Evolutionary conservation across 768 basidiomycete species (phyloP).

Genomic region (Lentinula edodes): DNA sequence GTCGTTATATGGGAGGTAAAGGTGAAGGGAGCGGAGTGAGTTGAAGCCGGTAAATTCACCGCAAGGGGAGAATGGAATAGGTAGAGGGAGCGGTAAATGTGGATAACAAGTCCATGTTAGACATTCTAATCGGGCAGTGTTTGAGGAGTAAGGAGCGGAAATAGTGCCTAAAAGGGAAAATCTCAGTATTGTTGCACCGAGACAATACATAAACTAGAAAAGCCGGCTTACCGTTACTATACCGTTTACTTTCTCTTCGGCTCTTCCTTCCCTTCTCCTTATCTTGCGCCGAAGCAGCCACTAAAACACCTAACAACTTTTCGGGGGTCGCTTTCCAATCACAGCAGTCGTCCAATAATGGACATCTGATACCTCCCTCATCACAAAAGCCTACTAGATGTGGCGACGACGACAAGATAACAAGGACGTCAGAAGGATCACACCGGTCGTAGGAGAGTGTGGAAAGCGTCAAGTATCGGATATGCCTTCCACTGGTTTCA

Average conservation of each 20-base stretch:
- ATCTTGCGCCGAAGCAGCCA: neutral
- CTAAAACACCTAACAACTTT: neutral
- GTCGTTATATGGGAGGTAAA: neutral
- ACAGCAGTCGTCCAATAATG: neutral
- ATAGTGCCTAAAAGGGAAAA: neutral
- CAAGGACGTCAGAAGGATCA: neutral
- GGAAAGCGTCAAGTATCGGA: neutral
- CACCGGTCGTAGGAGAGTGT: neutral
- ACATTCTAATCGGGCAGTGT: neutral
- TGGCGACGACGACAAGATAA: neutral
- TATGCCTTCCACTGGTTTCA: neutral
- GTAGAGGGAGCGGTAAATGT: neutral
- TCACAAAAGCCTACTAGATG: neutral
- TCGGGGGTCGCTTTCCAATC: slow-evolving; percentile 1
- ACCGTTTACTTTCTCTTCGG: neutral
- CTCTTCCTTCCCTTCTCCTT: neutral
- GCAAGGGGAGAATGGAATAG: neutral
- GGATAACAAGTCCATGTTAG: neutral
- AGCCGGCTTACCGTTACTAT: neutral
- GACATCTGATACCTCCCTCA: neutral
- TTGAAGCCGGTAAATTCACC: neutral
- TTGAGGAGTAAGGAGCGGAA: neutral
- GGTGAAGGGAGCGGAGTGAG: neutral
- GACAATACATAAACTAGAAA: neutral
- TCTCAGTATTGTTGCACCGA: neutral